Evolutionary conservation across 768 basidiomycete species (phyloP), one percentile per base, ranked within the genome.

Genomic region (Thelephora aurantiotincta): DNA sequence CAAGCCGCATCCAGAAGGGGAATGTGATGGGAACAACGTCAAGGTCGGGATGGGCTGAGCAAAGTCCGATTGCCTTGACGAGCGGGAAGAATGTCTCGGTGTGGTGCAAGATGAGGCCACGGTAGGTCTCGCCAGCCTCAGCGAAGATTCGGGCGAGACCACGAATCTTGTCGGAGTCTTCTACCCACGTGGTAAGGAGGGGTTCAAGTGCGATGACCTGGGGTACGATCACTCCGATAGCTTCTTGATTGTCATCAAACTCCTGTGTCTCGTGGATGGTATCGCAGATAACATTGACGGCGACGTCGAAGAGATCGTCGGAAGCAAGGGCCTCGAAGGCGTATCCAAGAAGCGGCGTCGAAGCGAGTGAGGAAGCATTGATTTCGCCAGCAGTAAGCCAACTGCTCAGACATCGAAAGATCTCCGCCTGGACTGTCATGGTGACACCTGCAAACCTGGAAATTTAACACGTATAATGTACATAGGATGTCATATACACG

Each of bases 181-280:
- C 84, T 33, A 70, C 70, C 44, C 72, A 66, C 35, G 71, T 71
- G 14, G 68, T 62, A 36, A 98, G 66, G 47, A 72, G 69, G 1
- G 78, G 70, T 50, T 74, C 77, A 23, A 99, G 65, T 9, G 72
- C 76, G 48, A 94, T 81, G 38, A 98, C 70, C n/a, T 78, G 73
- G 1, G 91, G 91, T 0, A 98, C 80, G 48, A 99, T 81, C 50
- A 81, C 69, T 58, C 96, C 74, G 55, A 98, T 92, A 53, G 86
- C 78, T 18, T 75, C 64, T 78, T 93, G 87, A 58, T 90, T 92
- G 26, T 97, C 94, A 51, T 94, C 85, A 26, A 96, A 74, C 63
- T 99, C 96, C 64, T 97, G 93, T 0, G 96, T 98, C 63, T 99
- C 96, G 63, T 98, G 96, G 47, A 98, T 90, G 56, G 97, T 67